Conservation (phyloP, 2,329 filamentous ascomycete species). For the Chaetomium olivaceum region DNA sequence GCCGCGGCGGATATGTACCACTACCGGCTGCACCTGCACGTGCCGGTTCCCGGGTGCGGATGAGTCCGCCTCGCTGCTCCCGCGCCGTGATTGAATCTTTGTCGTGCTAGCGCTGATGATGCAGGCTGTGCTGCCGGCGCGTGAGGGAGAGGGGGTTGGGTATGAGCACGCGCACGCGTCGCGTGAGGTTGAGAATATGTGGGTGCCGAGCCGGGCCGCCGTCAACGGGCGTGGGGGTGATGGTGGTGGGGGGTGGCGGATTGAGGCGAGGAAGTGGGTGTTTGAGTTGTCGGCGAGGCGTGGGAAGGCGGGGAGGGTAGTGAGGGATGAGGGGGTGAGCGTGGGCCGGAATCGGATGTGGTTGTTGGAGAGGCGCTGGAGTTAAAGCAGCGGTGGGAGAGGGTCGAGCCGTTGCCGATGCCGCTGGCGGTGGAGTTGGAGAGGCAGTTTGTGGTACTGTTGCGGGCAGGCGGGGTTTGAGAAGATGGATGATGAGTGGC, state of each 20-base stretch:
- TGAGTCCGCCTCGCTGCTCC: neutral
- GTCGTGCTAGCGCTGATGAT: slow-evolving; percentile 9
- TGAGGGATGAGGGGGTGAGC: neutral
- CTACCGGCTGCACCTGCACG: too few species aligned
- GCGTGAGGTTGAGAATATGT: neutral
- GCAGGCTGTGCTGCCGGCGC: slow-evolving; percentile 2
- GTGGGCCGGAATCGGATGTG: neutral
- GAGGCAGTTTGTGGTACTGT: neutral
- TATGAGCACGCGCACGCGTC: neutral
- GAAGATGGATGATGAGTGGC: slow-evolving; percentile 1
- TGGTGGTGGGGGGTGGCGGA: neutral
- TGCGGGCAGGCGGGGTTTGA: neutral
- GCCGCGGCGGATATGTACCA: neutral
- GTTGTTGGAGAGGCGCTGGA: slow-evolving; percentile 5
- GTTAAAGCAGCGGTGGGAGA: neutral
- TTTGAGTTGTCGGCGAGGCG: neutral
- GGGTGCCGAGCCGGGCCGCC: neutral
- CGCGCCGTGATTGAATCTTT: slow-evolving; percentile 1
- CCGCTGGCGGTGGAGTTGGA: neutral
- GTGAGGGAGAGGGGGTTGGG: neutral
- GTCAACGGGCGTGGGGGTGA: neutral
- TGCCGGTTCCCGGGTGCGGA: neutral
- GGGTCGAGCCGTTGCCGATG: neutral
- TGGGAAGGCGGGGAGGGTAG: too few species aligned
- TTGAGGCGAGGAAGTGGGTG: neutral